Evolutionary conservation across 2,329 filamentous ascomycete species (phyloP), one percentile per base, ranked within the genome.

Genomic region (Didymella sp.): DNA sequence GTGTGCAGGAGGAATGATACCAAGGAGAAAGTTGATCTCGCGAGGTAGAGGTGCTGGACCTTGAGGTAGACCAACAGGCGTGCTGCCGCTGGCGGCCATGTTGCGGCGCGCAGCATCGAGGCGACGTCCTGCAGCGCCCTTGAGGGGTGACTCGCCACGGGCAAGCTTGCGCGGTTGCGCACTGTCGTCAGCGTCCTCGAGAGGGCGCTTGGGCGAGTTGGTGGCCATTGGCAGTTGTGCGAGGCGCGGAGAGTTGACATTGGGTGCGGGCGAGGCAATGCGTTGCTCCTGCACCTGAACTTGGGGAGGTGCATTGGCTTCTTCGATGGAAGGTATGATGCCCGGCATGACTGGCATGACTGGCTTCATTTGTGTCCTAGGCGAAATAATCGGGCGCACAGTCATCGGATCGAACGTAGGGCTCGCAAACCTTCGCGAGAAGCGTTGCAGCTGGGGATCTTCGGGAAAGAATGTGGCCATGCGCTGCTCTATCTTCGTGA

Each of bases 401-500:
- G 84, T 83, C 22, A 92, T 89, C 2, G 92, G 92, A 72, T 97
- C 90, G 70, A 97, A 98, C 19, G 82, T 85, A 8, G 70, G 60
- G 33, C 63, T 68, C 4, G 88, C 85, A 75, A 90, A 96, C 30
- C 94, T 89, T 57, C 89, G 85, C 11, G 87, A 84, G 74, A 97
- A 98, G 58, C 87, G 86, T 13, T 83, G 79, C 35, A 96, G 82
- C 53, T 85, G 88, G 3, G 92, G 89, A 68, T 97, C 94, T 56
- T 93, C 88, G 0, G 93, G 93, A 76, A 92, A 99, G n/a, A 97
- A 83, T 70, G 96, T 92, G 21, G 86, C 85, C 92, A 99, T 98
- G 43, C 95, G 88, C 68, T 89, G 89, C 76, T 99, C 96, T 15
- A 99, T 82, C 73, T 96, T 95, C 62, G 88, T 87, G 51, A 99